Conservation (phyloP, 2,329 filamentous ascomycete genomes). For the Colletotrichum sp. region DNA sequence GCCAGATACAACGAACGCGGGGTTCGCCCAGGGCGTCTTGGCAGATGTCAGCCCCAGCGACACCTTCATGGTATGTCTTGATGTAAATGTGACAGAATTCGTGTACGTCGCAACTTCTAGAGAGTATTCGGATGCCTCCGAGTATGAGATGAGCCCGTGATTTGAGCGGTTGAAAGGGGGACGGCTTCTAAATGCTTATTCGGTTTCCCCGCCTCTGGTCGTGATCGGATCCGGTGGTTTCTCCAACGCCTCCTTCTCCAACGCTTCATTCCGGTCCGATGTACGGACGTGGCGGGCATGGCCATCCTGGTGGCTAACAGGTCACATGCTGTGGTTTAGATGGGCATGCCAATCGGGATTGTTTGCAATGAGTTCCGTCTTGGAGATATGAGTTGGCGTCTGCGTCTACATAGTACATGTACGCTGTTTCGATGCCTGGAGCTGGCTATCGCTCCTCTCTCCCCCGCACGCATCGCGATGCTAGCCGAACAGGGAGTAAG, state of each 20-base stretch:
- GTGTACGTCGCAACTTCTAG: neutral
- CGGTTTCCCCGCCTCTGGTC: neutral
- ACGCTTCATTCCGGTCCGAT: conserved; percentile 1
- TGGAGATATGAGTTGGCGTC: neutral
- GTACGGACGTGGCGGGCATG: conserved; percentile 13
- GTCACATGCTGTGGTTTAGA: neutral
- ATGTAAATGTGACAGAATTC: neutral
- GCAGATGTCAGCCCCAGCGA: neutral
- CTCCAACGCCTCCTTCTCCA: neutral
- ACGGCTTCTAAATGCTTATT: neutral
- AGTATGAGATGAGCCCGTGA: neutral
- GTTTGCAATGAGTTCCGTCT: neutral
- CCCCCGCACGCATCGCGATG: neutral
- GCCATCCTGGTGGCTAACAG: neutral
- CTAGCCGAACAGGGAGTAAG: neutral
- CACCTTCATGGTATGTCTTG: neutral
- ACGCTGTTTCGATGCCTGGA: neutral
- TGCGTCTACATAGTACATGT: neutral
- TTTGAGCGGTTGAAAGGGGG: neutral
- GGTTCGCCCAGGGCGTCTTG: conserved; percentile 6
- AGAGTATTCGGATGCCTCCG: neutral
- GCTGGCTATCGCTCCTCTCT: neutral
- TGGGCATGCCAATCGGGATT: neutral
- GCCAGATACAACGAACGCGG: neutral
- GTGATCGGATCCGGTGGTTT: neutral